phyloP scores from a whole-genome alignment of 2,329 filamentous ascomycete species.

The Ascochyta rabiei region DNA sequence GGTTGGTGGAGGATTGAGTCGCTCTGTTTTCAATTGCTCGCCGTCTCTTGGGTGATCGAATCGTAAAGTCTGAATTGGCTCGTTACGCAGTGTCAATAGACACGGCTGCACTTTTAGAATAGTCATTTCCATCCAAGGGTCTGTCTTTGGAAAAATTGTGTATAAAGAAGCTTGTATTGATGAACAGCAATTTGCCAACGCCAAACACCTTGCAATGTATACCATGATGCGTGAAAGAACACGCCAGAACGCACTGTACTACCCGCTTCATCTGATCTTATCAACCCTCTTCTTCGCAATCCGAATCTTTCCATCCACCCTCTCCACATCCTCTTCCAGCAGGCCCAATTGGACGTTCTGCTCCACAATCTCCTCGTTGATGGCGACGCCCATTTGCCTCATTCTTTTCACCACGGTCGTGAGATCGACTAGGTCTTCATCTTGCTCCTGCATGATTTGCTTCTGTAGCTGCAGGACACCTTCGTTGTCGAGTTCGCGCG shows the following conservation, averaged over 20 bases:
- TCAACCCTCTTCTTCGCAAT: conserved; percentile 74
- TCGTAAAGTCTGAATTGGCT: no score
- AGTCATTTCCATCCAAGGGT: no score
- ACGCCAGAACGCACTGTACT: conserved; percentile 54
- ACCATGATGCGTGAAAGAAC: neutral
- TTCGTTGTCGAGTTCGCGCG: conserved; percentile 75
- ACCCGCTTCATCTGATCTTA: conserved; percentile 58
- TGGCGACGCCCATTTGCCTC: conserved; percentile 77
- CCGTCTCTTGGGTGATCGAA: no score
- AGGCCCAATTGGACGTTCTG: conserved; percentile 70
- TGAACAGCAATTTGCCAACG: neutral
- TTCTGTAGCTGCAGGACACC: conserved; percentile 76
- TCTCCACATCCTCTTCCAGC: conserved; percentile 69
- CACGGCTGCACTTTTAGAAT: no score
- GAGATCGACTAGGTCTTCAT: conserved; percentile 72
- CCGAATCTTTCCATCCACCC: conserved; percentile 70
- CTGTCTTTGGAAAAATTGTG: no score
- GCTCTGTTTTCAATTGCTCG: no score
- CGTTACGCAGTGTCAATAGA: no score
- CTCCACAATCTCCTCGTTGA: conserved; percentile 73
- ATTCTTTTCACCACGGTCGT: conserved; percentile 73
- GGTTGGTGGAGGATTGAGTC: conserved; percentile 1
- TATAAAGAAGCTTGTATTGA: no score
- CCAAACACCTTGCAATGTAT: neutral
- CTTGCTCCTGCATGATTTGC: conserved; percentile 76